Conservation (phyloP, 1,284 basidiomycete species). For the Ceratobasidium papillatum region DNA sequence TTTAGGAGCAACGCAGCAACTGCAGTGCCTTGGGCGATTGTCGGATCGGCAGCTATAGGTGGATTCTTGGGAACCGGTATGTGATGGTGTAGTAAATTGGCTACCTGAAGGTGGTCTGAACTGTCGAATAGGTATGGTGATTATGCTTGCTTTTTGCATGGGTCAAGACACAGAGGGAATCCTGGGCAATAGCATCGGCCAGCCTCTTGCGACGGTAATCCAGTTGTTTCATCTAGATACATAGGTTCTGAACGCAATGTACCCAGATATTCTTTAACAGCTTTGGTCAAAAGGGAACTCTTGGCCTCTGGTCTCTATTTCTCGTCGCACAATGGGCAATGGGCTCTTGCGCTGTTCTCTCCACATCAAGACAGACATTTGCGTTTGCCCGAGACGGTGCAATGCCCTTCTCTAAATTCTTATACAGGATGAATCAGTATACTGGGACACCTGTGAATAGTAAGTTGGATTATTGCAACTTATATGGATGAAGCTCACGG, state of each 20-base stretch:
- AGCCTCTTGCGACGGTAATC: slow-evolving; percentile 68
- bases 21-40: slow-evolving; percentile 78
- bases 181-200: slow-evolving; percentile 65
- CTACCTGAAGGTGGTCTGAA: not conserved
- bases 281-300: slow-evolving; percentile 52
- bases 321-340: slow-evolving; percentile 66
- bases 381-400: slow-evolving; percentile 74
- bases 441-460: not conserved
- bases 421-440: slow-evolving; percentile 52
- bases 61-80: slow-evolving; percentile 75
- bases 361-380: slow-evolving; percentile 66
- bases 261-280: slow-evolving; percentile 44
- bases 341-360: slow-evolving; percentile 73
- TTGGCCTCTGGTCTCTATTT: slow-evolving; percentile 55
- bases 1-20: slow-evolving; percentile 65
- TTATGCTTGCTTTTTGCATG: slow-evolving; percentile 70
- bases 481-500: not conserved
- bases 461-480: not conserved
- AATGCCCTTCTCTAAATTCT: slow-evolving; percentile 72
- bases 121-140: slow-evolving; percentile 60
- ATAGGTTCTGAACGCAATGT: not conserved
- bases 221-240: not conserved
- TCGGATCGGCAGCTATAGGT: slow-evolving; percentile 65
- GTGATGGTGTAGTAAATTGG: slow-evolving; percentile 42
- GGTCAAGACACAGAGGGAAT: slow-evolving; percentile 67